Percentiles rank a stretch among this genome's conserved stretches.
These are phyloP conservation scores for Cymbopogon flexuosus DNA, from an alignment of 202 grass and related monocot species.

Conservation along the genomic window DNA sequence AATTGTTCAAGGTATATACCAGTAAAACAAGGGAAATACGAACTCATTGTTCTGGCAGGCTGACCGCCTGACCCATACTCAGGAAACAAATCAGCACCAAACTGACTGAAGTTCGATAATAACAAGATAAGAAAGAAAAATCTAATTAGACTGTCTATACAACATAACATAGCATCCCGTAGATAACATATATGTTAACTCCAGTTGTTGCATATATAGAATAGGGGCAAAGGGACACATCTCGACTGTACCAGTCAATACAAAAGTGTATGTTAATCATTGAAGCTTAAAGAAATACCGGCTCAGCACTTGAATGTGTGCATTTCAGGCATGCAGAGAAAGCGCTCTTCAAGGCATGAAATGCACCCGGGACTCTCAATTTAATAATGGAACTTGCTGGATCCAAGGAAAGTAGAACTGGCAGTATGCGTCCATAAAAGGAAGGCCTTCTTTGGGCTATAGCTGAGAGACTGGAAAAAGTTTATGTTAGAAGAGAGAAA, in stretches of 20 bases:
- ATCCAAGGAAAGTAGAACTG: constrained; percentile 89
- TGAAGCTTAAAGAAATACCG: constrained; percentile 59
- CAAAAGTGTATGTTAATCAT: neutral
- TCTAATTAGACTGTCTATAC: neutral
- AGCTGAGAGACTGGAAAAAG: constrained; percentile 73
- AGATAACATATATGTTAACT: neutral
- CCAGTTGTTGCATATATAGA: neutral
- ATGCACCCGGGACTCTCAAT: constrained; percentile 58
- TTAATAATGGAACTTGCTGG: constrained; percentile 68
- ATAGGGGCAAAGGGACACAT: constrained; percentile 3
- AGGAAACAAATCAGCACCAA: neutral
- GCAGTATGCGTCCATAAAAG: constrained; percentile 87
- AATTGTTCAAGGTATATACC: neutral
- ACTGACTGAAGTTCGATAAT: neutral
- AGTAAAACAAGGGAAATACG: neutral
- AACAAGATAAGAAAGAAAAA: neutral
- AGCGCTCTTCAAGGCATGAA: constrained; percentile 84
- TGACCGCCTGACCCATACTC: neutral
- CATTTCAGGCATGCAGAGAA: constrained; percentile 85
- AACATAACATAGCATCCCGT: neutral
- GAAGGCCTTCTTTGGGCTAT: constrained; percentile 90
- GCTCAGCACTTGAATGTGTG: constrained; percentile 97
- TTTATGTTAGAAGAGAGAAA: constrained; percentile 23
- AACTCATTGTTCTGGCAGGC: neutral
- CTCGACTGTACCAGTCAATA: constrained; percentile 12